Base-by-base conservation (phyloP, 768 basidiomycete genomes). In the Mycena rosella region DNA sequence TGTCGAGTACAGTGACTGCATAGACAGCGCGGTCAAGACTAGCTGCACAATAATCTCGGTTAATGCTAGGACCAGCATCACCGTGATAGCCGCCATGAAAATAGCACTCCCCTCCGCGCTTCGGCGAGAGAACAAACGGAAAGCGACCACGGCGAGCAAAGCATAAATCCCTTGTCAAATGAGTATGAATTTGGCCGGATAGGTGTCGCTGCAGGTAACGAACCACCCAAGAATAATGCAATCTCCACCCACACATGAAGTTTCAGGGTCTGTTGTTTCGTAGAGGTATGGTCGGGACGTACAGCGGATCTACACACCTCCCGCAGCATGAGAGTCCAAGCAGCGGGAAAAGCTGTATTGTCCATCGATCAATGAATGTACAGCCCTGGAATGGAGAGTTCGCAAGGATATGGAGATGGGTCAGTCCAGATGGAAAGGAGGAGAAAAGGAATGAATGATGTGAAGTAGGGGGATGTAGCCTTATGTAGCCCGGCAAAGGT, bases 251-350 rank as follows among this genome's bases (percentile, higher is more conserved):
- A n/a, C n/a, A 15, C 10, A 38, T 38, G 38, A 38, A 10, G 9
- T 3, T 7, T 38, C 38, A 11, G 38, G 38, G 15, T 38, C 7
- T 15, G 38, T 38, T 11, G 38, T 3, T 51, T 61, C 14, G 24
- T 42, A 6, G n/a, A n/a, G n/a, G 47, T 26, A 32, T 13, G 10
- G 10, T 18, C 20, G 20, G 48, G 27, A 52, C 60, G 24, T 27
- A 61, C 60, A 8, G 60, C 36, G 27, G 60, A 61, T 52, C 52
- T 61, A 38, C 60, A 61, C 15, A 52, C 49, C 15, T 61, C 49
- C 56, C 34, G 56, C 42, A 58, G 56, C 56, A 58, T 58, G 56
- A 20, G 18, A 20, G 56, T 45, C 56, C 56, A 58, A 47, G 42
- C 42, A 6, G 29, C 17, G 14, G 42, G 45, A 22, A 58, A 58